These are phyloP conservation scores for Alisma plantagoaquatica DNA, from an alignment of 106 monocot genomes.

Conservation along the genomic window DNA sequence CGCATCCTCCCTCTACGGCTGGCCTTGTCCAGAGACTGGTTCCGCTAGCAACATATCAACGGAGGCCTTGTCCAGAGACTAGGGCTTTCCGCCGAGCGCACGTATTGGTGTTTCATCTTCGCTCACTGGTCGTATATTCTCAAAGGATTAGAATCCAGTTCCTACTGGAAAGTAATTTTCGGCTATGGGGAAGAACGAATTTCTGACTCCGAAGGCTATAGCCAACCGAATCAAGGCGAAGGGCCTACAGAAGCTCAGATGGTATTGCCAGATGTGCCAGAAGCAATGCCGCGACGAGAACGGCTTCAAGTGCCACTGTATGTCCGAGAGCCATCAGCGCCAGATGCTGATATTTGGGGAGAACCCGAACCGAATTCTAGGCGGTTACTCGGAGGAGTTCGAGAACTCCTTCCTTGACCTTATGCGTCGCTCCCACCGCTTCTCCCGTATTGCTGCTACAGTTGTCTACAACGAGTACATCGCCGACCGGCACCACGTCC, in stretches of 20 bases:
- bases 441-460: constrained; percentile 86
- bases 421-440: constrained; percentile 74
- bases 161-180: too few relatives aligned
- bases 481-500: constrained; percentile 78
- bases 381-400: constrained; percentile 85
- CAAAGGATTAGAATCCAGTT: too few relatives aligned
- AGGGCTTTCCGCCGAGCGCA: too few relatives aligned
- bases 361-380: constrained; percentile 70
- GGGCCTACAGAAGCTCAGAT: constrained; percentile 92
- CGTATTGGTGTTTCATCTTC: too few relatives aligned
- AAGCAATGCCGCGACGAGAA: constrained; percentile 99
- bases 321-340: constrained; percentile 92
- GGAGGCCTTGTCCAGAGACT: too few relatives aligned
- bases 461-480: constrained; percentile 98
- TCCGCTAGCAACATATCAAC: too few relatives aligned
- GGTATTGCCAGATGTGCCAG: constrained; percentile 99
- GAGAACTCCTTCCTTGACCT: constrained; percentile 62
- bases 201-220: constrained; percentile 95
- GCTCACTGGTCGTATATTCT: too few relatives aligned
- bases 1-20: too few relatives aligned
- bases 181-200: constrained; percentile 91
- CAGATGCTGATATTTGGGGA: constrained; percentile 98
- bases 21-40: too few relatives aligned
- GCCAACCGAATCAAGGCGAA: constrained; percentile 97
- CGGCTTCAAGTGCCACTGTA: constrained; percentile 98